phyloP scores from a whole-genome alignment of 2,329 filamentous ascomycete species.

The Colletotrichum neosansevieriae region DNA sequence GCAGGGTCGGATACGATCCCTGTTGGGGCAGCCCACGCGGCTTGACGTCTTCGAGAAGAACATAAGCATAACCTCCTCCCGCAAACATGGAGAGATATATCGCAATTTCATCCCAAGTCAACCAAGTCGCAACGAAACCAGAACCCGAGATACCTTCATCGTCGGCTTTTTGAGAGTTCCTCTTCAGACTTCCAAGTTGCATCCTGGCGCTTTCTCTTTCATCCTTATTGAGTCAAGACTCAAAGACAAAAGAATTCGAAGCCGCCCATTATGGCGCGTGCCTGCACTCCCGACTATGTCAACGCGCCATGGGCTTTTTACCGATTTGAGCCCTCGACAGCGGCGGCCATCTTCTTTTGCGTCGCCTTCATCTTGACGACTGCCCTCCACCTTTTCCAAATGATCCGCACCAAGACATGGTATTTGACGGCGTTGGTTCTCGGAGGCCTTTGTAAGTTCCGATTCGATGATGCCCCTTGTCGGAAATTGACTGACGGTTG shows the following conservation, averaged over 20 bases:
- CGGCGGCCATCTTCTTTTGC: conserved; percentile 33
- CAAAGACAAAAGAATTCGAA: background rate
- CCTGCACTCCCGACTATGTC: conserved; percentile 25
- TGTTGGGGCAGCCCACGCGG: background rate
- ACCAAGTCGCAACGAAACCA: background rate
- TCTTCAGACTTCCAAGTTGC: background rate
- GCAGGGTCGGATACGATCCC: background rate
- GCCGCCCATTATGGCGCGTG: conserved; percentile 16
- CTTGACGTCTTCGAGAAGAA: background rate
- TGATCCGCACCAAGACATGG: conserved; percentile 35
- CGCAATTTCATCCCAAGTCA: background rate
- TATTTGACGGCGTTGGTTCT: conserved; percentile 38
- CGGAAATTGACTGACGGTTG: background rate
- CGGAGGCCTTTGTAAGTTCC: conserved; percentile 35
- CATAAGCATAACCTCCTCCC: conserved; percentile 16
- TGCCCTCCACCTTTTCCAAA: conserved; percentile 28
- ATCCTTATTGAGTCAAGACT: background rate
- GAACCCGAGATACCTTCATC: background rate
- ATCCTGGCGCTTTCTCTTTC: background rate
- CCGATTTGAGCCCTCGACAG: conserved; percentile 37
- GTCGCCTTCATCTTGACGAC: conserved; percentile 27
- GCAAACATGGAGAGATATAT: background rate
- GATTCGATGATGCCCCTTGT: background rate
- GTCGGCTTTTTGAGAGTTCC: background rate
- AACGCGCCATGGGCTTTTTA: conserved; percentile 32